phyloP scores from a whole-genome alignment of 257 asterid species.

The Nicotiana noctiflora region DNA sequence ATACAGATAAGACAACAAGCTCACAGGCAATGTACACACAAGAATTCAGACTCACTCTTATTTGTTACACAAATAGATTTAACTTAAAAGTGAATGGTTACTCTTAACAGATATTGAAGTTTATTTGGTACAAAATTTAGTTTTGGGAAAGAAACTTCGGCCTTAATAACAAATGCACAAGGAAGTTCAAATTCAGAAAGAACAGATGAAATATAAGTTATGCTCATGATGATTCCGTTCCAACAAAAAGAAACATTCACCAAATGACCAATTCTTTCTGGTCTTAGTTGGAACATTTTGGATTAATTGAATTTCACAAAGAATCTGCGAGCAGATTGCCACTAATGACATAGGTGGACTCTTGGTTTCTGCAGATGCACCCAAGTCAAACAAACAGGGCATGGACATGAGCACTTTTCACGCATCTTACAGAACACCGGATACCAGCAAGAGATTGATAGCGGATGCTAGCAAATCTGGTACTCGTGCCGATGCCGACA shows the following conservation, averaged over 20 bases:
- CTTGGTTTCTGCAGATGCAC: neutral
- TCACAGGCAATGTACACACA: neutral
- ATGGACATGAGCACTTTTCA: neutral
- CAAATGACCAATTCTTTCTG: neutral
- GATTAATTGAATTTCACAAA: neutral
- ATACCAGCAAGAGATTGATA: neutral
- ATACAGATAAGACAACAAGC: neutral
- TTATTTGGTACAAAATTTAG: neutral
- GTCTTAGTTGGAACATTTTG: neutral
- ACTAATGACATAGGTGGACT: neutral
- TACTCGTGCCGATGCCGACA: neutral
- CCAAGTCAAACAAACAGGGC: neutral
- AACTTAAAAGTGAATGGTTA: neutral
- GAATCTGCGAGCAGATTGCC: neutral
- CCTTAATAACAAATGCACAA: neutral
- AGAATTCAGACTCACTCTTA: neutral
- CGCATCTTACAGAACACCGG: neutral
- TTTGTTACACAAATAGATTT: neutral
- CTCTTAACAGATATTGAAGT: neutral
- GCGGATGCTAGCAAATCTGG: neutral
- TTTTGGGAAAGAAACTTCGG: neutral
- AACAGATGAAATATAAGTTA: constrained; percentile 2
- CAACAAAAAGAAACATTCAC: neutral
- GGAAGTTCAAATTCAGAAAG: neutral
- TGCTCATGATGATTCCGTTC: constrained; percentile 1